Percentiles rank a stretch among this genome's conserved stretches.
Conservation (phyloP, 2,329 filamentous ascomycete species). For the Epichloe gansuensis region DNA sequence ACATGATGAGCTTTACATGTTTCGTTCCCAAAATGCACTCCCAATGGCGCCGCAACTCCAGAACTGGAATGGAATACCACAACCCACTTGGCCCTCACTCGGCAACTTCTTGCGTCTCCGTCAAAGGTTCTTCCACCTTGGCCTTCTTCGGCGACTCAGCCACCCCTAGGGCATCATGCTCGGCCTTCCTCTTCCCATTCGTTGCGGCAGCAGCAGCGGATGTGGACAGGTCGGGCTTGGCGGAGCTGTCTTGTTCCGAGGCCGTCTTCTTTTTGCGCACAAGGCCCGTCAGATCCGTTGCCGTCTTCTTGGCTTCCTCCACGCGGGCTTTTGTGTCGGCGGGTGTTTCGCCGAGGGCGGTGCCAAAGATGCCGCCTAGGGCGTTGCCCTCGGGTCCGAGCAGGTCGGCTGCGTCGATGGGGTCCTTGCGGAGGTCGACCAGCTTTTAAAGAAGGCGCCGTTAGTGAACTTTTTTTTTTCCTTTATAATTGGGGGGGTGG, state of each 20-base stretch:
- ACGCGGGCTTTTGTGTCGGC: constrained; percentile 49
- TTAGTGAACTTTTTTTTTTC: not conserved
- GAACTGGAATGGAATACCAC: too few species aligned
- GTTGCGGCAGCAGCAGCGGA: constrained; percentile 6
- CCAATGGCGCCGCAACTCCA: not conserved
- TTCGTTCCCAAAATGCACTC: too few species aligned
- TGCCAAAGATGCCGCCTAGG: constrained; percentile 48
- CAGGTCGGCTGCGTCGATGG: constrained; percentile 31
- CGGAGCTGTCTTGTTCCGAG: constrained; percentile 18
- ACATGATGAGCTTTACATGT: too few species aligned
- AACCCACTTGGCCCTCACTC: not conserved
- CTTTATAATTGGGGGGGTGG: too few species aligned
- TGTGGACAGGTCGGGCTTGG: constrained; percentile 7
- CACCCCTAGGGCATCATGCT: constrained; percentile 14
- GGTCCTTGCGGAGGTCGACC: constrained; percentile 49
- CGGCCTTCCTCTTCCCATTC: constrained; percentile 29
- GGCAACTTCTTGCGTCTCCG: not conserved
- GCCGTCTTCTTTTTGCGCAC: constrained; percentile 55
- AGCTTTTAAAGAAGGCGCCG: constrained; percentile 31
- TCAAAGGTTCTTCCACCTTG: constrained; percentile 17
- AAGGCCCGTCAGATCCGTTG: constrained; percentile 61
- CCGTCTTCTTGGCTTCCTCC: constrained; percentile 59
- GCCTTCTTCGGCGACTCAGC: constrained; percentile 22
- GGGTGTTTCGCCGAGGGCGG: constrained; percentile 48
- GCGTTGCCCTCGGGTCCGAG: constrained; percentile 25